These are phyloP conservation scores for Sphagnum fallax DNA, from an alignment of 228 moss, liverwort and hornwort species.

Conservation along the genomic window DNA sequence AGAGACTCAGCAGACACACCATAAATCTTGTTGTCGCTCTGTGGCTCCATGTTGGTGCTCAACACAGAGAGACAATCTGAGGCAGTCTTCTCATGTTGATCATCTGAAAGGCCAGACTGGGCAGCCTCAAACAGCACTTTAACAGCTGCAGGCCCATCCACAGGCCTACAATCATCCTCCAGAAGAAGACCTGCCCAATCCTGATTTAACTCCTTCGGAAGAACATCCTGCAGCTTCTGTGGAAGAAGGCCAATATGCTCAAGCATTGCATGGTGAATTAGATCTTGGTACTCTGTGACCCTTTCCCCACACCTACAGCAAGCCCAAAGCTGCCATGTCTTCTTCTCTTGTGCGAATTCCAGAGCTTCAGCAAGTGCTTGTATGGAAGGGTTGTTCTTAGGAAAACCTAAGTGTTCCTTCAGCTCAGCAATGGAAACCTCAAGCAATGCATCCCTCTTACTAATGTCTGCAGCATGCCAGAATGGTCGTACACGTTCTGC, in stretches of 20 bases:
- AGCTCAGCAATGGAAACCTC: conserved; percentile 19
- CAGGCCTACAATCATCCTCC: conserved; percentile 24
- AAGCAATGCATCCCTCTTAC: conserved; percentile 26
- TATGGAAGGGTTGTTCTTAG: conserved; percentile 21
- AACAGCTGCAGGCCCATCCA: conserved; percentile 24
- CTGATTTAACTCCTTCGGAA: conserved; percentile 20
- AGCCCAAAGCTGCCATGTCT: conserved; percentile 39
- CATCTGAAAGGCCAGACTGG: conserved; percentile 12
- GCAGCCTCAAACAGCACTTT: conserved; percentile 21
- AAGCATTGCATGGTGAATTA: conserved; percentile 22
- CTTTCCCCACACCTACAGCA: conserved; percentile 37
- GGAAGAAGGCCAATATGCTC: conserved; percentile 23
- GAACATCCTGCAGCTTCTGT: conserved; percentile 23
- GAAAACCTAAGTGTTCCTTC: conserved; percentile 24
- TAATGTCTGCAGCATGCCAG: conserved; percentile 18
- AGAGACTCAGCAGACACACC: too few species aligned
- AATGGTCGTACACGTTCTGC: conserved; percentile 26
- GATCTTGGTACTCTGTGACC: conserved; percentile 13
- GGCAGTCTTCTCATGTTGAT: neutral
- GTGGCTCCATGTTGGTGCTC: too few species aligned
- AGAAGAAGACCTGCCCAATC: conserved; percentile 29
- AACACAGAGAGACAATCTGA: too few species aligned
- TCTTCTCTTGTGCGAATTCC: conserved; percentile 37
- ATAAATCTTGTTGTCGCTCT: too few species aligned
- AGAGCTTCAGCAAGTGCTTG: conserved; percentile 28